Evolutionary conservation across 2,329 filamentous ascomycete species (phyloP), one percentile per base, ranked within the genome.

Genomic region (Annulohypoxylon truncatum): DNA sequence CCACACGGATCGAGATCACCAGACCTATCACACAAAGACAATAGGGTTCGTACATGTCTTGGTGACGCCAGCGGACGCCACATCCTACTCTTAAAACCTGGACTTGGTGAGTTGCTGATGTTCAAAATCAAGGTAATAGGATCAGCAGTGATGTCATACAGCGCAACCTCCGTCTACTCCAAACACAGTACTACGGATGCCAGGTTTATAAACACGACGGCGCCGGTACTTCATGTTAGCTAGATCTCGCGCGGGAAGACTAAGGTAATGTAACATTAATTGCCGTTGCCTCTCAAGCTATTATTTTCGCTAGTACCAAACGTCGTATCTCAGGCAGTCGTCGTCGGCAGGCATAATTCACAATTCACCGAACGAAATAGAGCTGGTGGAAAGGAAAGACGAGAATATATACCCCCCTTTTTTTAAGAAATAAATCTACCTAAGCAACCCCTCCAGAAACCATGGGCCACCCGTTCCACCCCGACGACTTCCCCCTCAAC

Each of bases 401-500:
- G n/a, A n/a, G n/a, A n/a, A n/a, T n/a, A n/a, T n/a, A n/a, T n/a
- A n/a, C n/a, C n/a, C n/a, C n/a, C n/a, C n/a, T n/a, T n/a, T n/a
- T n/a, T n/a, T n/a, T n/a, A n/a, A 18, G 31, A 38, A 54, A 18
- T 8, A 12, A 33, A 52, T 9, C 9, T 22, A 51, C 4, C 20
- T 26, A 40, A 18, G 9, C 4, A 57, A 33, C 22, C 10, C 26
- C 12, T 4, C 40, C 31, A 31, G 22, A n/a, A 55, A 75, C 38
- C 61, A 77, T 76, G 75, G 73, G 72, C 64, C 70, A 77, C 69
- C 76, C 76, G 9, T 78, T 78, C 69, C 66, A 72, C 65, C 76
- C 76, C 9, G 69, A 77, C 22, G 76, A 78, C 73, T 77, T 78
- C 74, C 75, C 75, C 67, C 63, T 78, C 70, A 74, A 78, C 64